Conservation (phyloP, 1,284 basidiomycete species). For the Sphagnurus paluster region DNA sequence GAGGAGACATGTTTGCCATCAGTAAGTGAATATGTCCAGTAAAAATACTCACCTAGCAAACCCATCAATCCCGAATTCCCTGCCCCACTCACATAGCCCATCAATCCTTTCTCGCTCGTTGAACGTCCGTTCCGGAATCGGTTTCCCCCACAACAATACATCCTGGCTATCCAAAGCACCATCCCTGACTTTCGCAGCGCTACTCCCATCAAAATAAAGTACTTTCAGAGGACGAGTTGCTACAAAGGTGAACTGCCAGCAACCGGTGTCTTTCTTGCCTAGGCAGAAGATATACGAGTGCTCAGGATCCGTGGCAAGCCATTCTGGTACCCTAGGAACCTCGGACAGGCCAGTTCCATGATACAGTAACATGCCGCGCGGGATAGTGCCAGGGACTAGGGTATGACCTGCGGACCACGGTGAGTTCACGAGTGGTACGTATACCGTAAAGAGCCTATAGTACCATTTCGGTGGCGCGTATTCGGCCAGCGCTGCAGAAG, state of each 20-base stretch:
- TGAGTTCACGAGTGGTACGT: not conserved
- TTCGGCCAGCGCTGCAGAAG: slow-evolving; percentile 54
- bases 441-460: not conserved
- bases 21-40: not conserved
- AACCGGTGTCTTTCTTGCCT: slow-evolving; percentile 18
- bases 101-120: slow-evolving; percentile 31
- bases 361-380: slow-evolving; percentile 42
- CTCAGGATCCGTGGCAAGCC: slow-evolving; percentile 41
- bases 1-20: not conserved
- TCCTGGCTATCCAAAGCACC: slow-evolving; percentile 47
- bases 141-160: slow-evolving; percentile 36
- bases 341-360: slow-evolving; percentile 31
- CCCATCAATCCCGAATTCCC: slow-evolving; percentile 33
- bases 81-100: slow-evolving; percentile 15
- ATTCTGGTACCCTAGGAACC: slow-evolving; percentile 35
- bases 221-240: slow-evolving; percentile 34
- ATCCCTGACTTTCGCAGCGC: slow-evolving; percentile 39
- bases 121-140: slow-evolving; percentile 15
- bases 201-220: slow-evolving; percentile 42
- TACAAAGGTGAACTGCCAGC: slow-evolving; percentile 37
- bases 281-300: slow-evolving; percentile 36
- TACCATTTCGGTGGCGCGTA: slow-evolving; percentile 47
- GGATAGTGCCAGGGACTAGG: slow-evolving; percentile 41
- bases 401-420: slow-evolving; percentile 35
- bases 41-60: slow-evolving; percentile 20